These are phyloP conservation scores for Rostrohypoxylon terebratum DNA, from an alignment of 495 filamentous ascomycete species.

Conservation along the genomic window DNA sequence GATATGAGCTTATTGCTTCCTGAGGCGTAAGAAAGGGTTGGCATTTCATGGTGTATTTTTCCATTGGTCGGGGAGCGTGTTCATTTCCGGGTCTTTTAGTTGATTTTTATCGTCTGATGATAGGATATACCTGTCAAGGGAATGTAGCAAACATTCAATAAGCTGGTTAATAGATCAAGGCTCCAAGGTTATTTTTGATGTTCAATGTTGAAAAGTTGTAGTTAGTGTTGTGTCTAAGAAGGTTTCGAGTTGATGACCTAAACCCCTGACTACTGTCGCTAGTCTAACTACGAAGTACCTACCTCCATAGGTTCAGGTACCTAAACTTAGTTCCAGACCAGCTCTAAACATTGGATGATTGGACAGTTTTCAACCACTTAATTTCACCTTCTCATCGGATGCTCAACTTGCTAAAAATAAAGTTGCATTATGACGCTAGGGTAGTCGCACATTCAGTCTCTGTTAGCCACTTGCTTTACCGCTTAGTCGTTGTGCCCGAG, in stretches of 20 bases:
- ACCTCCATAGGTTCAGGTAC: not conserved
- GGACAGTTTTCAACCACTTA: not conserved
- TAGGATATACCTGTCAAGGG: not conserved
- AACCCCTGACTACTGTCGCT: not conserved
- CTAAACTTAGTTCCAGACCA: too few relatives aligned
- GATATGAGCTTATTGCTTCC: not conserved
- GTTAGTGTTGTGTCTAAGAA: not conserved
- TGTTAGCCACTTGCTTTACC: not conserved
- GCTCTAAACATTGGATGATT: not conserved
- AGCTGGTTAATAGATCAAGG: not conserved
- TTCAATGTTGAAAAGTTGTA: not conserved
- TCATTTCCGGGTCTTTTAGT: too few relatives aligned
- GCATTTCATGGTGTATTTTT: too few relatives aligned
- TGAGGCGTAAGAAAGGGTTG: not conserved
- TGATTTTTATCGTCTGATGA: too few relatives aligned
- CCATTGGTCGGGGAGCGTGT: not conserved
- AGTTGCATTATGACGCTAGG: not conserved
- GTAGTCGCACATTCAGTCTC: slow-evolving; percentile 1
- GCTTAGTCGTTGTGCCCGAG: not conserved
- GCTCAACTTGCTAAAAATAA: slow-evolving; percentile 5
- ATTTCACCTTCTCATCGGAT: not conserved
- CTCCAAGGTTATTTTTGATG: not conserved
- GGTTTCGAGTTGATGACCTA: not conserved
- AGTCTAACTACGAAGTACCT: too few relatives aligned
- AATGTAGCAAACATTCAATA: not conserved